Evolutionary conservation across 2,329 filamentous ascomycete genomes (phyloP), one percentile per base, ranked within the genome.

Genomic region (Bipolaris sorokiniana): DNA sequence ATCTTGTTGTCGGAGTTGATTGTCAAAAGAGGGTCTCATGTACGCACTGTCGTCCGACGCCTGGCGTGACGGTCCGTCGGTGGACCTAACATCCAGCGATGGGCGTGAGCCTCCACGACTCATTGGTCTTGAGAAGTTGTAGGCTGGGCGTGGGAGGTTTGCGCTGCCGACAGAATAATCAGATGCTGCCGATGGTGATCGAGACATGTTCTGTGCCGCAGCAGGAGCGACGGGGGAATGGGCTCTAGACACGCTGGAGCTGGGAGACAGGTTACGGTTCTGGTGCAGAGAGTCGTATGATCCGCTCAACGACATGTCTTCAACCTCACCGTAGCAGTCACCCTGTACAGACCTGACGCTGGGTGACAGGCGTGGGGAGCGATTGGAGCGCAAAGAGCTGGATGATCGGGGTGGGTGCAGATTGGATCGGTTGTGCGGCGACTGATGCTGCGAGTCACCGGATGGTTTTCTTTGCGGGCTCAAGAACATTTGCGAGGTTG

Each of bases 111-210:
- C 87, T 58, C 87, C 85, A 71, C 89, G 84, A 75, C 94, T 97
- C 59, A 96, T 79, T 0, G 95, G 95, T 41, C 95, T 86, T 0
- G 95, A 98, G 75, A 98, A 98, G 77, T 99, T 98, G 78, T 96
- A 94, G 0, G 90, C 87, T 0, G 92, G 90, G 15, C 89, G 85
- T 11, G 88, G 86, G 34, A 92, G 77, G 28, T 81, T 77, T 16
- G 69, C 57, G 33, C 84, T 82, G 46, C 79, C 83, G 42, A 84
- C 83, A 1, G 92, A 96, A 48, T 86, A 85, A 60, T 97, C 91
- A 1, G 94, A 98, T 59, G 88, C 88, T 36, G 91, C 84, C 0
- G 95, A 98, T 1, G 92, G 92, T 1, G 93, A 96, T 68, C 92
- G 85, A 56, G 87, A 85, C 67, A 88, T 63, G 9, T 66, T 62